Evolutionary conservation across 2,329 filamentous ascomycete species (phyloP), one percentile per base, ranked within the genome.

Genomic region (Fusarium stilboides): DNA sequence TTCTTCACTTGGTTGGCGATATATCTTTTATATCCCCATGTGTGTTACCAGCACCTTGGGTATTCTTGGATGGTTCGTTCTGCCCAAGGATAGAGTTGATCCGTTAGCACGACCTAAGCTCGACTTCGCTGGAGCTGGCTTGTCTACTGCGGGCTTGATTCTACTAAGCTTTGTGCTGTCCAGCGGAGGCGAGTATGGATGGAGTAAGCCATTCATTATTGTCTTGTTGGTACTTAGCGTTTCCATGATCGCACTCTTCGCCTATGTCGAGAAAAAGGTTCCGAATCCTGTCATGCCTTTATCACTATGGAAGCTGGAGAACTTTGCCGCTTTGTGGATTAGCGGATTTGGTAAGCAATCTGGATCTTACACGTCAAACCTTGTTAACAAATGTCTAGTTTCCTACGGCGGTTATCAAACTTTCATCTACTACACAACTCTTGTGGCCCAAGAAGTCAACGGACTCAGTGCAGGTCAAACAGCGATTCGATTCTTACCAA

Each of bases 31-130:
- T 24, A 40, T 62, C 40, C 52, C 59, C 13, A 47, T 49, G 22
- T 52, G 46, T 19, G 52, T 62, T 17, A 62, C 59, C 1, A 52
- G 53, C n/a, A 12, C 26, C 3, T 15, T 62, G 28, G 59, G 46
- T 24, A 43, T 62, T 31, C 39, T 81, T 1, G 80, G 34, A 15
- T 36, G 34, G 34, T 36, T 36, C 34, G 34, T 36, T 17, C 8
- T 36, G 34, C 34, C 34, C 17, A 36, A 17, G 34, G 34, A 36
- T 17, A 36, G 15, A 36, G 34, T 36, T 17, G 34, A 36, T 36
- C 34, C 34, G 8, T 17, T 36, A 9, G 34, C 34, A 36, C 34
- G 34, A 36, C 34, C 34, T 2, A 36, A 36, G 34, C 34, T 36
- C 34, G 34, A 36, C 17, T 36, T 36, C 8, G 34, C 34, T 17